Evolutionary conservation across 805 yeast species (phyloP).

Genomic region (Pichia nanzhaoensis): DNA sequence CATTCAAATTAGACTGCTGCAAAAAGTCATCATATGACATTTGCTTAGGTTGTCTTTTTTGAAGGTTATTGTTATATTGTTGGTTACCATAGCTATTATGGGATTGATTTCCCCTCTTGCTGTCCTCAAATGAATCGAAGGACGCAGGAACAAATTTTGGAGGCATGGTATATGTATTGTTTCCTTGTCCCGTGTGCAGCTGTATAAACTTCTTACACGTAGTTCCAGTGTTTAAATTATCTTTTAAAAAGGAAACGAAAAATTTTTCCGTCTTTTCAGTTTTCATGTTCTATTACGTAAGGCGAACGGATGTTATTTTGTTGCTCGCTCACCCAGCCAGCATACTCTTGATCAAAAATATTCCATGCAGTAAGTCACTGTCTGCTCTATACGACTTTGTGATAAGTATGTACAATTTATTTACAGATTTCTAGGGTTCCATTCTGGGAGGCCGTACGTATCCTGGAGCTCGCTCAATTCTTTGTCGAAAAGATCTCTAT

Average conservation of each 20-base stretch:
- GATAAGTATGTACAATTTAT: too few relatives aligned
- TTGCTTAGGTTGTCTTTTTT: conserved; percentile 14
- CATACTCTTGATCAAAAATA: too few relatives aligned
- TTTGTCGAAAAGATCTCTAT: background rate
- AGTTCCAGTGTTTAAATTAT: too few relatives aligned
- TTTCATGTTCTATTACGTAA: too few relatives aligned
- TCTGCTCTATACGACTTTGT: too few relatives aligned
- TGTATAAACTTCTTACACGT: too few relatives aligned
- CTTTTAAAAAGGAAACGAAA: background rate
- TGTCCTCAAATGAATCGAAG: conserved; percentile 27
- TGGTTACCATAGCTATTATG: too few relatives aligned
- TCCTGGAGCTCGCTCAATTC: conserved; percentile 3
- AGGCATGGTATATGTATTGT: conserved; percentile 24
- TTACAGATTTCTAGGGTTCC: conserved; percentile 1
- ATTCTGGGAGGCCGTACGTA: conserved; percentile 9
- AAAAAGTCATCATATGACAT: conserved; percentile 43
- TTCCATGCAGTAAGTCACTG: too few relatives aligned
- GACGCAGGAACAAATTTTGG: conserved; percentile 37
- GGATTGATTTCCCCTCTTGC: conserved; percentile 17
- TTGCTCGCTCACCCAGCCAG: too few relatives aligned
- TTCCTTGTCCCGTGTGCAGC: too few relatives aligned
- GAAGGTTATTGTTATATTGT: conserved; percentile 9
- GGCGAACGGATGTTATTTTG: too few relatives aligned
- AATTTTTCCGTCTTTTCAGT: background rate
- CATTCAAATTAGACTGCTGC: conserved; percentile 11